Percentiles rank a stretch among this genome's conserved stretches.
phyloP scores from a whole-genome alignment of 495 filamentous ascomycete species.

The Daldinia grandis region DNA sequence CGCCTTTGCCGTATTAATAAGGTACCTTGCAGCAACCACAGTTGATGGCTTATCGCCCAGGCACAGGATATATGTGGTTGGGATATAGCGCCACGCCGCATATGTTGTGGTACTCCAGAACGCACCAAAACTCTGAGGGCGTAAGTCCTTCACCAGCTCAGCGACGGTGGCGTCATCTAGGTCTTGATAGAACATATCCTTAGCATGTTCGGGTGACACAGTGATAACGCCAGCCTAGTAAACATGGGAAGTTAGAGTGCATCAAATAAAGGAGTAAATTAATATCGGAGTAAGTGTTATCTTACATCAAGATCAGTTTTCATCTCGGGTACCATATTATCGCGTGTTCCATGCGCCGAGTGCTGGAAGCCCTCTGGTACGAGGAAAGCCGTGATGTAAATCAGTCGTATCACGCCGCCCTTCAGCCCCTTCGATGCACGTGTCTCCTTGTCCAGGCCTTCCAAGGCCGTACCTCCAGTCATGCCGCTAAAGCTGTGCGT shows the following conservation, averaged over 20 bases:
- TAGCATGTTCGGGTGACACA: constrained; percentile 34
- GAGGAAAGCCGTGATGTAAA: constrained; percentile 33
- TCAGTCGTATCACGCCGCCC: constrained; percentile 38
- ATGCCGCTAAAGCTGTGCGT: constrained; percentile 47
- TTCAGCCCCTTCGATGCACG: constrained; percentile 51
- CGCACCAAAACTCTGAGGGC: constrained; percentile 40
- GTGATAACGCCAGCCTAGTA: constrained; percentile 37
- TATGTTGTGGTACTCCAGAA: constrained; percentile 45
- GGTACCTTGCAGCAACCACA: constrained; percentile 13
- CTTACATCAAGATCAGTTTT: constrained; percentile 48
- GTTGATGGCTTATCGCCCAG: background rate
- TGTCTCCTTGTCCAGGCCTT: constrained; percentile 28
- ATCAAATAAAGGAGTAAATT: background rate
- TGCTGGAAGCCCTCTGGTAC: constrained; percentile 44
- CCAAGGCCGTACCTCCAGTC: constrained; percentile 30
- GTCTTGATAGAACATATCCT: constrained; percentile 45
- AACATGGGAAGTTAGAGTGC: background rate
- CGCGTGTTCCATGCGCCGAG: constrained; percentile 38
- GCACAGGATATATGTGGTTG: constrained; percentile 29
- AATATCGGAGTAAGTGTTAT: background rate
- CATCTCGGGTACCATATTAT: constrained; percentile 49
- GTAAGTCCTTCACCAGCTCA: constrained; percentile 40
- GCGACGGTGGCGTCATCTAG: constrained; percentile 32
- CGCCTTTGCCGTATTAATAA: constrained; percentile 31
- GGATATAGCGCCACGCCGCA: constrained; percentile 47